Base-by-base conservation (phyloP, 1,284 basidiomycete genomes). In the Fomitiporia mediterranea region DNA sequence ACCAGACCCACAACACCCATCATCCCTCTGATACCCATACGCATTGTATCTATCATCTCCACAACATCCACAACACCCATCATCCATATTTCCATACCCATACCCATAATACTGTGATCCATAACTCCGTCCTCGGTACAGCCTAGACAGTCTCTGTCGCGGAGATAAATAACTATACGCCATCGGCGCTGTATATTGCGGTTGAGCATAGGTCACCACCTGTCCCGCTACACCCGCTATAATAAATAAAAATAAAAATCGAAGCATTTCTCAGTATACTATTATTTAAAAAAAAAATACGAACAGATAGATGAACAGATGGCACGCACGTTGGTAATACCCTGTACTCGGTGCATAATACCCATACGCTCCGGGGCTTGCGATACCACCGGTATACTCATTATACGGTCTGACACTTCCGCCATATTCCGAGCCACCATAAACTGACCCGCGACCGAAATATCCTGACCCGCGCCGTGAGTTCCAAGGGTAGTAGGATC, bases 291-390 rank as follows among this genome's bases (percentile, higher is more conserved):
- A n/a, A n/a, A n/a, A n/a, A n/a, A n/a, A n/a, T n/a, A n/a, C n/a
- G n/a, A n/a, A n/a, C n/a, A n/a, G n/a, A n/a, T n/a, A 43, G 17
- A 51, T 21, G 5, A 30, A 21, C 43, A 4, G 28, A 11, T 34
- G 19, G 48, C 7, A 51, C 55, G 38, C 21, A 56, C 55, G 44
- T 42, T 50, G 55, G 32, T 56, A 56, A 43, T 55, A 55, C 17
- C 19, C 35, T 9, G 39, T 1, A 43, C 23, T 43, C 6, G 48
- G 39, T n/a, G 55, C 25, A 13, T 42, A 43, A 28, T 56, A 56
- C 30, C 17, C 8, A 17, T 38, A 38, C 39, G 23, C 27, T 17
- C 48, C 13, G 30, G 42, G 7, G 27, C 32, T 39, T 13, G 52
- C 1, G 17, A n/a, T 17, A 21, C 25, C 4, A 15, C 11, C 25